Percentiles rank a stretch among this genome's conserved stretches.
phyloP scores from a whole-genome alignment of 176 grass and related monocot genomes.

The Raddia distichophylla region DNA sequence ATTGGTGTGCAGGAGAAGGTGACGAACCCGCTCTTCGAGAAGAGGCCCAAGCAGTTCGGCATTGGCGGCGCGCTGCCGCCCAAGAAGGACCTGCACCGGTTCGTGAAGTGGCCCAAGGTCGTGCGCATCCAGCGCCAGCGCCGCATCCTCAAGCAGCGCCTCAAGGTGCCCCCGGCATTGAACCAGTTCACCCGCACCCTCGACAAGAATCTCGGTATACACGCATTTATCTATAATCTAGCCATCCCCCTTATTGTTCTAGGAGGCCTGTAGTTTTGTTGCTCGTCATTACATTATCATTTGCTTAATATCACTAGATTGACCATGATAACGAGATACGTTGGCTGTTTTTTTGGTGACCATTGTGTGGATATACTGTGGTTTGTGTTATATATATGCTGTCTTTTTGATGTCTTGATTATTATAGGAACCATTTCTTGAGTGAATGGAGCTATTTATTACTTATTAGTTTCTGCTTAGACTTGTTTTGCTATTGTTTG shows the following conservation, averaged over 20 bases:
- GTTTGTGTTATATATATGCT: background rate
- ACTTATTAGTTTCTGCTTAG: background rate
- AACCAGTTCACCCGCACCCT: conserved; percentile 97
- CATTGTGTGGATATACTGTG: background rate
- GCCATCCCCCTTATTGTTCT: background rate
- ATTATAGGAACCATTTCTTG: too few species aligned
- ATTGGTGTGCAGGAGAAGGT: conserved; percentile 61
- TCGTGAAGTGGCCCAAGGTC: conserved; percentile 97
- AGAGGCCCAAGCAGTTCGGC: conserved; percentile 90
- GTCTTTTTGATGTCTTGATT: background rate
- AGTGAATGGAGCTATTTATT: background rate
- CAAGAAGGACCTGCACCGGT: conserved; percentile 80
- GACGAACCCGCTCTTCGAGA: conserved; percentile 83
- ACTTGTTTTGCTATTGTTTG: background rate
- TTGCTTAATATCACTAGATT: background rate
- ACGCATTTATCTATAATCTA: too few species aligned
- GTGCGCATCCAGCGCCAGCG: conserved; percentile 88
- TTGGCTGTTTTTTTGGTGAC: background rate
- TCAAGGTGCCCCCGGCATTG: conserved; percentile 84
- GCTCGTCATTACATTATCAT: background rate
- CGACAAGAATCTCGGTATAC: conserved; percentile 86
- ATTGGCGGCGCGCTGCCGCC: conserved; percentile 81
- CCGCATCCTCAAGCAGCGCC: conserved; percentile 93
- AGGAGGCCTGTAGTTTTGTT: background rate
- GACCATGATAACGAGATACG: background rate